Evolutionary conservation across 2,329 filamentous ascomycete genomes (phyloP).

Genomic region (Aureobasidium sp.): DNA sequence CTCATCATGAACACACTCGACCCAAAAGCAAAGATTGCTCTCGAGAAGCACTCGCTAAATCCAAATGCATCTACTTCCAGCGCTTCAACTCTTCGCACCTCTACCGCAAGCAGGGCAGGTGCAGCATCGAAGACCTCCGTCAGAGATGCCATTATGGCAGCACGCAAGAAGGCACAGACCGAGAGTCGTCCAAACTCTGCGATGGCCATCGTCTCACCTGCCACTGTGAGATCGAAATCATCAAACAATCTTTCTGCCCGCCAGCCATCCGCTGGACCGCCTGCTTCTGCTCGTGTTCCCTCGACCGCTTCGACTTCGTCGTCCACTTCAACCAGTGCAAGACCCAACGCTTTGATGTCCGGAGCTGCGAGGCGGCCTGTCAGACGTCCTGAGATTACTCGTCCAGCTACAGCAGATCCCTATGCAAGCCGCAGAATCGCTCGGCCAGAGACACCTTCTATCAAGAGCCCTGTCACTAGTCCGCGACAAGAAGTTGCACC

Average conservation of each 20-base stretch:
- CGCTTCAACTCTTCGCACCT: constrained; percentile 37
- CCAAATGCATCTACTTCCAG: constrained; percentile 53
- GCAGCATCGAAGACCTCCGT: constrained; percentile 54
- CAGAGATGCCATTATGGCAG: constrained; percentile 73
- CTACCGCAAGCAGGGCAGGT: constrained; percentile 23
- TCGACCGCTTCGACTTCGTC: constrained; percentile 27
- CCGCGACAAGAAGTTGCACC: constrained; percentile 30
- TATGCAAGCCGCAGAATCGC: constrained; percentile 36
- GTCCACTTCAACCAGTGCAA: constrained; percentile 24
- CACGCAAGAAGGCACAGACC: constrained; percentile 58
- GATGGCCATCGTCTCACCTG: constrained; percentile 46
- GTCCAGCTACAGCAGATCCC: constrained; percentile 50
- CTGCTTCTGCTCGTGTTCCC: constrained; percentile 20
- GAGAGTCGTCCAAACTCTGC: constrained; percentile 50
- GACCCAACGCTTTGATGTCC: constrained; percentile 46
- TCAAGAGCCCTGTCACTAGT: constrained; percentile 39
- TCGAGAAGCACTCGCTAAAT: constrained; percentile 80
- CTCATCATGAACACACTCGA: constrained; percentile 77
- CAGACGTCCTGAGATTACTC: constrained; percentile 36
- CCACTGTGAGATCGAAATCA: constrained; percentile 30
- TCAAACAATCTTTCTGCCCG: constrained; percentile 16
- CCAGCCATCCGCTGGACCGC: background rate
- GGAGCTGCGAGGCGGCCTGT: constrained; percentile 51
- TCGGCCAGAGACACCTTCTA: constrained; percentile 41
- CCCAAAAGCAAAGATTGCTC: constrained; percentile 65